Evolutionary conservation across 768 basidiomycete genomes (phyloP), one percentile per base, ranked within the genome.

Genomic region (Tricholoma furcatifolium): DNA sequence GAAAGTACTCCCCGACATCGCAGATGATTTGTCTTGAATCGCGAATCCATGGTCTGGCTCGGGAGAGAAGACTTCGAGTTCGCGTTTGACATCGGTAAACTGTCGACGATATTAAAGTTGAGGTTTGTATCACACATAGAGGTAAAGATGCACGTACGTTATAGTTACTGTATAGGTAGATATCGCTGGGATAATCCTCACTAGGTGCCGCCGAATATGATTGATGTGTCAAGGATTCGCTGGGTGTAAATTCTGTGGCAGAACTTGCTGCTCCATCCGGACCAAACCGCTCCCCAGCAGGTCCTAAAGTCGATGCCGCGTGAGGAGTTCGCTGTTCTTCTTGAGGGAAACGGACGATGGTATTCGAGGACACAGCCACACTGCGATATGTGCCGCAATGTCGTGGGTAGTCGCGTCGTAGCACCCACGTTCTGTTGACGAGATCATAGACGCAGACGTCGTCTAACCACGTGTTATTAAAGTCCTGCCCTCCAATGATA

Each of bases 321-420:
- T 73, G 72, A 2, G 72, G 67, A 4, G 67, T 60, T 27, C 75
- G 75, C 36, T 68, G 59, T 55, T 91, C 87, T 9, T 86, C 81
- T 48, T 86, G 83, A 1, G 87, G 79, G 35, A 84, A 71, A 30
- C 91, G 85, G 43, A 93, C 86, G 41, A 79, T 76, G 54, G 77
- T 76, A 54, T 74, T 74, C 10, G 87, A 83, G 2, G 91, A 85
- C 17, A 95, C 88, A 0, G 93, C 92, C 21, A 98, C 91, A 60
- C 90, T 91, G 49, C 96, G 88, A 69, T 98, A 98, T 0, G 95
- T 95, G 3, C 96, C 96, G 65, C 93, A 93, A 70, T 98, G 93
- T n/a, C 91, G 82, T 1, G 90, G 89, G 61, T 93, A 93, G 54
- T 84, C 82, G 44, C 87, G 84, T 32, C 82, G 76, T 61, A 87